Evolutionary conservation across 306 rosid species (phyloP), one percentile per base, ranked within the genome.

Genomic region (Vigna mungo): DNA sequence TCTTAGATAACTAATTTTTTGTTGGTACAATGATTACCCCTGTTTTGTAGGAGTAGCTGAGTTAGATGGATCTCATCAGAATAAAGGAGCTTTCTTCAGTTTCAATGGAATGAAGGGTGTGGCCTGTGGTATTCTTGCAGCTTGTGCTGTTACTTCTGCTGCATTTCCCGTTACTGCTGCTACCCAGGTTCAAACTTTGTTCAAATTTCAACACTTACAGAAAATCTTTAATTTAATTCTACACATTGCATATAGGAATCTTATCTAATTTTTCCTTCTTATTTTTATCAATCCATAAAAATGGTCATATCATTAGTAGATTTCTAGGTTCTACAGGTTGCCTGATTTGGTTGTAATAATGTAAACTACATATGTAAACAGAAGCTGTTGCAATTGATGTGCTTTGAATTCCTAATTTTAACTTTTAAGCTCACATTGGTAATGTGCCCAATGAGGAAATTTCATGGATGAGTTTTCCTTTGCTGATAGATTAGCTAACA

Each of bases 101-200:
- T 68, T 79, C 74, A 85, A 82, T 14, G 85, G 74, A 73, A 47
- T 92, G 53, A 88, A 85, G 74, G 85, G 80, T 41, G 89, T 84
- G 75, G 91, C 97, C 46, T 95, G 91, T 82, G 93, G 98, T 23
- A 16, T 92, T 85, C 92, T 95, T 41, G 97, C 96, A 63, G 96
- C 84, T 84, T 92, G 89, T 74, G 71, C 93, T 53, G 76, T 92
- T 60, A 53, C 87, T 74, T 78, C 86, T 74, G 78, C 92, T 85
- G 86, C 92, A 81, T 84, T 91, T 15, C 96, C 97, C 13, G 95
- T 90, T n/a, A 78, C 82, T 78, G 98, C 96, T 71, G 97, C 93
- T 59, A 77, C 32, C 73, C 97, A 89, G 98, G 98, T 92, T 82
- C 71, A 36, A 27, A 4, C 17, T 11, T 2, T 21, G 18, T 4